Base-by-base conservation (phyloP, 768 basidiomycete genomes). In the Suillus paluster region DNA sequence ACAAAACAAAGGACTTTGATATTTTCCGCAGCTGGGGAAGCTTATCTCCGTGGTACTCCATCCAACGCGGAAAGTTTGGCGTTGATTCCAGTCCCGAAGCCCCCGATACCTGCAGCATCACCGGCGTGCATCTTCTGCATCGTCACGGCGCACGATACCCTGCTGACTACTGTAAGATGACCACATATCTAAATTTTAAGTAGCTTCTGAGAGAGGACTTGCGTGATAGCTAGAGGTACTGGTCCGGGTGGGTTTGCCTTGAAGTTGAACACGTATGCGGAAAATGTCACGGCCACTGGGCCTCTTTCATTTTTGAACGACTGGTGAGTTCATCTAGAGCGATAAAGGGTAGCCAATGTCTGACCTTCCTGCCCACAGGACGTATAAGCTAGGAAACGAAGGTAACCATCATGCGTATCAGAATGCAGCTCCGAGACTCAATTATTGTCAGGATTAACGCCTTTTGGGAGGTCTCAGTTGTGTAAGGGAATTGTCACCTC, bases 371-470 rank as follows among this genome's bases (percentile, higher is more conserved):
- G 12, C 17, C 36, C 5, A 14, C 65, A 91, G 90, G 94, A 86
- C 88, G 8, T 95, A 92, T 74, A 89, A 90, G 69, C 83, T 97
- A 0, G 95, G 94, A 21, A 86, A 88, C 75, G 94, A 95, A 75
- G 77, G 88, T 89, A 65, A 15, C 23, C 3, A 75, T 64, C 30
- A 23, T 65, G 17, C 7, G 12, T 21, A 5, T 30, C 44, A 14
- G 5, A n/a, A 59, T 82, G 12, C 42, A 59, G 45, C 33, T 21
- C 7, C 39, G 27, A 25, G 12, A 9, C 11, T n/a, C 15, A 15
- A 39, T 44, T 23, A 17, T 30, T 39, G 15, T 38, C 62, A 89
- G 87, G 90, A 30, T 76, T 95, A 58, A 93, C 92, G 21, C 91
- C 92, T 0, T 94, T 94, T 64, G 92, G 92, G 46, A 79, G 94